These are phyloP conservation scores for Aspergillus wentii DNA, from an alignment of 495 filamentous ascomycete genomes.

Conservation along the genomic window DNA sequence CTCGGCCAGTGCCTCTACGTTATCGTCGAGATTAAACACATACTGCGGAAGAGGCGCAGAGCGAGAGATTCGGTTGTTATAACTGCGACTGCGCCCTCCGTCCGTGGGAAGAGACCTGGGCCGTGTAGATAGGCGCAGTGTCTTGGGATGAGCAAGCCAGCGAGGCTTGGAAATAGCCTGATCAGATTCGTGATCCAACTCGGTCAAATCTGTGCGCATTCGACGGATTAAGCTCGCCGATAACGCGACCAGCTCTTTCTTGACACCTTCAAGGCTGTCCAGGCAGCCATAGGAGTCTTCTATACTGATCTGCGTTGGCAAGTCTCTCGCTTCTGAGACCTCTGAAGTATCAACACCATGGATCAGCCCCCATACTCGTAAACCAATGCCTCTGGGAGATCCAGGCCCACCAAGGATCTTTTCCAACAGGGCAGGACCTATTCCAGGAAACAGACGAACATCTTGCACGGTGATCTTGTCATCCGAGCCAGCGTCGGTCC, in stretches of 20 bases:
- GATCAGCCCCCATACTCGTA: slow-evolving; percentile 73
- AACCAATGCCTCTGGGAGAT: slow-evolving; percentile 60
- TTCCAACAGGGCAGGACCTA: slow-evolving; percentile 57
- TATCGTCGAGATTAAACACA: slow-evolving; percentile 58
- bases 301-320: slow-evolving; percentile 89
- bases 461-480: slow-evolving; percentile 59
- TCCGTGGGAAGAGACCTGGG: slow-evolving; percentile 55
- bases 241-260: slow-evolving; percentile 59
- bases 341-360: slow-evolving; percentile 59
- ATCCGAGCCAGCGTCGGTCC: slow-evolving; percentile 35
- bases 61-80: slow-evolving; percentile 64
- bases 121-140: slow-evolving; percentile 73
- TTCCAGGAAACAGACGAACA: slow-evolving; percentile 54
- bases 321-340: slow-evolving; percentile 62
- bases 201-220: slow-evolving; percentile 72
- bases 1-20: slow-evolving; percentile 54
- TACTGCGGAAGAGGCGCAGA: slow-evolving; percentile 62
- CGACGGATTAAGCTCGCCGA: slow-evolving; percentile 67
- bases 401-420: slow-evolving; percentile 65
- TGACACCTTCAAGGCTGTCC: slow-evolving; percentile 53
- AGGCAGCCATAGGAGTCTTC: slow-evolving; percentile 82
- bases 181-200: slow-evolving; percentile 35
- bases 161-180: slow-evolving; percentile 16
- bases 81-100: slow-evolving; percentile 39
- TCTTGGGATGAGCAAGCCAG: slow-evolving; percentile 67